Evolutionary conservation across 768 basidiomycete species (phyloP), one percentile per base, ranked within the genome.

Genomic region (Kondoa subrosea): DNA sequence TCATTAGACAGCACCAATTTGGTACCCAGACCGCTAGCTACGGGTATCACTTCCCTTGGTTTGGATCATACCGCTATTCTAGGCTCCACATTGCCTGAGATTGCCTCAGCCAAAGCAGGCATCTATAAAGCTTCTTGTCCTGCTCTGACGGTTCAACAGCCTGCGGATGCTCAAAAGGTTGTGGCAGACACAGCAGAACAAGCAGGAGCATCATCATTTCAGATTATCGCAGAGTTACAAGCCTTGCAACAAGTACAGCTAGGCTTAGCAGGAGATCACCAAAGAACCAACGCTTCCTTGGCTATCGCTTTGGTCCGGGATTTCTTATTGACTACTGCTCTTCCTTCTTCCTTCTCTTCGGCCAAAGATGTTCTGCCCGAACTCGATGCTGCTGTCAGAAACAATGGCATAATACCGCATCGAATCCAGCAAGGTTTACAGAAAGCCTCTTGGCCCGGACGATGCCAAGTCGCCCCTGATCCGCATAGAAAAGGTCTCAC

Each of bases 1-100:
- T 81, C 82, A 26, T 89, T 89, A 74, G 95, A 99, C 75, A 90
- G 90, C 73, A 99, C 95, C 30, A 99, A 99, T 72, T 84, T 93
- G 69, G 89, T 97, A 14, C 91, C 91, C 0, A 83, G 82, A 67
- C 95, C 95, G 0, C 75, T 91, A n/a, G 87, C 87, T 29, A 88
- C 92, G 3, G 95, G 91, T 3, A 81, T 97, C 27, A 88, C 92
- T 8, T 82, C 89, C 2, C 81, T 99, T 15, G 95, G 95, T 0
- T 83, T 96, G 71, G 95, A 99, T 74, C 95, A 99, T 78, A 84
- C 88, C 57, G 79, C 81, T 66, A 84, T 95, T 29, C 81, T 99
- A 1, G 95, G 95, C 0, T 86, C 86, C 73, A 95, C 92, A 0
- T 77, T 97, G 2, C 77, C 80, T 34, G 89, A 95, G 74, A 97